Evolutionary conservation across 2,329 filamentous ascomycete genomes (phyloP).

Genomic region (Stemphylium lycopersici): DNA sequence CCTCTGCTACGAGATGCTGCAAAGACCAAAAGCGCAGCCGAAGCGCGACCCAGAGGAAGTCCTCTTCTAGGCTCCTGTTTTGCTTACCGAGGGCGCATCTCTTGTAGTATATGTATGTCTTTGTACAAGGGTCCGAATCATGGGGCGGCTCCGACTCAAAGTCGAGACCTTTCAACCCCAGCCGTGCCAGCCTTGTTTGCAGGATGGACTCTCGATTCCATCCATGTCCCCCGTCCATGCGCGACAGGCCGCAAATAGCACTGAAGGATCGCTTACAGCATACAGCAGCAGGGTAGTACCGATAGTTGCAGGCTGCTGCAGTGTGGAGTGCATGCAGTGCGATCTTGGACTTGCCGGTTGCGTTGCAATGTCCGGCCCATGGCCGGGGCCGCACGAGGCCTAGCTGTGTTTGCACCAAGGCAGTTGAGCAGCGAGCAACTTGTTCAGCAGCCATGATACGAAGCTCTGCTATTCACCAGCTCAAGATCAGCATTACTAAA

Average conservation of each 20-base stretch:
- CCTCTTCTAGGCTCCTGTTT: slow-evolving; percentile 28
- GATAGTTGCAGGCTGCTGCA: slow-evolving; percentile 12
- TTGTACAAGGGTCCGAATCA: not conserved
- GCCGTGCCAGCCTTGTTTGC: slow-evolving; percentile 1
- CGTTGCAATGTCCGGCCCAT: not conserved
- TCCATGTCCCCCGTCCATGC: slow-evolving; percentile 9
- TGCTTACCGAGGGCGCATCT: not conserved
- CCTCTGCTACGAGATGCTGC: slow-evolving; percentile 72
- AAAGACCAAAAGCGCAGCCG: slow-evolving; percentile 34
- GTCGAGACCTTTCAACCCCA: not conserved
- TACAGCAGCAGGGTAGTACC: slow-evolving; percentile 1
- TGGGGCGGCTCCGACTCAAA: not conserved
- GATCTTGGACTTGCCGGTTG: slow-evolving; percentile 1
- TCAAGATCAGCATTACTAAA: too few species aligned
- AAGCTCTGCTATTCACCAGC: not conserved
- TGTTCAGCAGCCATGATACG: not conserved
- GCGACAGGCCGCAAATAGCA: slow-evolving; percentile 6
- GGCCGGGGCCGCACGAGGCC: not conserved
- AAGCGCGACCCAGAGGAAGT: slow-evolving; percentile 17
- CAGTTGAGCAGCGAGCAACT: not conserved
- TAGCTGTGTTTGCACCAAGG: not conserved
- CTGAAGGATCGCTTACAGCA: slow-evolving; percentile 2
- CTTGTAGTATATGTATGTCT: slow-evolving; percentile 6
- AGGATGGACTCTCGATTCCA: not conserved
- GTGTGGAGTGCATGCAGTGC: slow-evolving; percentile 14